Conservation (phyloP, 2,329 filamentous ascomycete species). For the Fusarium siculi region DNA sequence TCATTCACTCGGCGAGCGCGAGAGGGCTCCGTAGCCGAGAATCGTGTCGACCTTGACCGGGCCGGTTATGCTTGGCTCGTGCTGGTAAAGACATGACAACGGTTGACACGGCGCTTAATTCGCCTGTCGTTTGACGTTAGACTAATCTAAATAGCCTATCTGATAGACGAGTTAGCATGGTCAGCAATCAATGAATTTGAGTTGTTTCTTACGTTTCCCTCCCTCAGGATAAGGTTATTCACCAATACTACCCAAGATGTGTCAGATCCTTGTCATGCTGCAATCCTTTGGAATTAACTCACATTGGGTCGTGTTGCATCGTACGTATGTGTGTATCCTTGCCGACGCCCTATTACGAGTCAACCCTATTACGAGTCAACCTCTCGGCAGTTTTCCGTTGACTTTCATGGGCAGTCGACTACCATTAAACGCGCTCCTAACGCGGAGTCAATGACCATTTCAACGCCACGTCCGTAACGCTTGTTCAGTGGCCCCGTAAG, state of each 20-base stretch:
- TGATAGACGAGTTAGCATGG: not conserved
- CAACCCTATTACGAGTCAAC: not conserved
- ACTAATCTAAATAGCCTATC: not conserved
- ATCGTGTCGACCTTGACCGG: constrained; percentile 9
- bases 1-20: constrained; percentile 28
- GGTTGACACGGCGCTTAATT: constrained; percentile 20
- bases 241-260: constrained; percentile 18
- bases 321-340: not conserved
- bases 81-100: not conserved
- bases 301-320: not conserved
- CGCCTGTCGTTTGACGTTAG: constrained; percentile 4
- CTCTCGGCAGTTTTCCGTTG: constrained; percentile 17
- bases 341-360: not conserved
- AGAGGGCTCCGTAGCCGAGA: constrained; percentile 11
- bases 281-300: constrained; percentile 6
- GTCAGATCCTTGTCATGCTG: constrained; percentile 14
- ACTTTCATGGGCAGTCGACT: not conserved
- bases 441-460: constrained; percentile 20
- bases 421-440: constrained; percentile 18
- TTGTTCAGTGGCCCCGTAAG: constrained; percentile 16
- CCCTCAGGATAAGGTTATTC: constrained; percentile 2
- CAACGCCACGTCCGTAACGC: constrained; percentile 19
- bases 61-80: constrained; percentile 25
- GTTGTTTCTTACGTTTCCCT: constrained; percentile 4
- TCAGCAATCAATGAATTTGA: not conserved